Base-by-base conservation (phyloP, 495 filamentous ascomycete genomes). In the Coniosporium apollinis region DNA sequence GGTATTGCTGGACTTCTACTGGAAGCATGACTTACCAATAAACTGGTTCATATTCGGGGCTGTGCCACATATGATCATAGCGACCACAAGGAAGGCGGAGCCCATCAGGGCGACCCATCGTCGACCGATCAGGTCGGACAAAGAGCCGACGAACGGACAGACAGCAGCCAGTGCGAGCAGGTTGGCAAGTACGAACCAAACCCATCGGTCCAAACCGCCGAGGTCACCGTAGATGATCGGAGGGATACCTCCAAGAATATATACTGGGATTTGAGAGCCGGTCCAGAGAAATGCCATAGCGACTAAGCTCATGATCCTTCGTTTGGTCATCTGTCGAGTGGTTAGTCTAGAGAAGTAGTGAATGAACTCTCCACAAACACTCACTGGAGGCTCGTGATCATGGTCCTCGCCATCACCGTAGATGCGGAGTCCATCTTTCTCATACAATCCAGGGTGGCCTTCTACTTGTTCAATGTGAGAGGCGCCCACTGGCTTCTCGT, bases 161-260 rank as follows among this genome's bases (percentile, higher is more conserved):
- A 81, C 65, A 31, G 67, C 74, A 3, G 76, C 76, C 2, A 79
- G 65, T 25, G 72, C 64, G 4, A 83, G 66, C 5, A 83, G 55
- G 46, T 82, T 75, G 19, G 67, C 75, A 3, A 79, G 61, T 18
- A 79, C 67, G 61, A 81, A 76, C 77, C 77, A 82, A 14, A 76
- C 63, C 72, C 74, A 82, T 45, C 72, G 57, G 49, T 78, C 69
- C 6, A 58, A 45, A 36, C 77, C 77, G 16, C 76, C 76, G 36
- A 83, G 69, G 15, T 71, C 66, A 10, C 54, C 49, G 47, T 81
- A 80, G 38, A 83, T 74, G 47, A 69, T 67, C 0, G 73, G 74
- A 20, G 72, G 70, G 16, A 47, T 32, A 16, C 44, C 46, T 11
- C 52, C 52, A 29, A 48, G 51, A 21, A 53, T 39, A 29, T 55